phyloP scores from a whole-genome alignment of 306 rosid genomes.

The Trichosanthes truncata region DNA sequence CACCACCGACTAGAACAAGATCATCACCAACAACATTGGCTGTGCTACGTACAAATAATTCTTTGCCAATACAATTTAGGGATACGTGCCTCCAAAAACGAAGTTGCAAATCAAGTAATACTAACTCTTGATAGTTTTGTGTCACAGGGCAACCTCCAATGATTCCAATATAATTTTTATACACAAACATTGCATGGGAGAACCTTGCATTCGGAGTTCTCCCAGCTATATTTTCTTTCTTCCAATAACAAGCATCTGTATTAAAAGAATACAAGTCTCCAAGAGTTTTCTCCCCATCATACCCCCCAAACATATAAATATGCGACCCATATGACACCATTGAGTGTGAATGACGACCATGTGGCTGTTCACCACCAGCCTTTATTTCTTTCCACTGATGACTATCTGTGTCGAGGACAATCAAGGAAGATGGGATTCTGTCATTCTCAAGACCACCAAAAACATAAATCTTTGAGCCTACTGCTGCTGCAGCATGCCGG shows the following conservation, averaged over 20 bases:
- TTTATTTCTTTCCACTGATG: slow-evolving; percentile 56
- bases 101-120: slow-evolving; percentile 62
- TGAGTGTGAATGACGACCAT: slow-evolving; percentile 86
- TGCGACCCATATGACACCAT: slow-evolving; percentile 67
- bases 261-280: slow-evolving; percentile 73
- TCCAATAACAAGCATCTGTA: slow-evolving; percentile 55
- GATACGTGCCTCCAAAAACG: slow-evolving; percentile 54
- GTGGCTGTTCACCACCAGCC: slow-evolving; percentile 54
- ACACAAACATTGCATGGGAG: slow-evolving; percentile 81
- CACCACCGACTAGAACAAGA: slow-evolving; percentile 80
- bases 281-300: slow-evolving; percentile 67
- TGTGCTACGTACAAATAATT: slow-evolving; percentile 86
- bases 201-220: slow-evolving; percentile 82
- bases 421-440: slow-evolving; percentile 50
- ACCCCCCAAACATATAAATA: slow-evolving; percentile 72
- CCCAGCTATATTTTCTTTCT: slow-evolving; percentile 52
- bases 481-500: slow-evolving; percentile 78
- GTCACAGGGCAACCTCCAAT: slow-evolving; percentile 89
- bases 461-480: slow-evolving; percentile 65
- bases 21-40: slow-evolving; percentile 56
- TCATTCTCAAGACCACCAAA: slow-evolving; percentile 87
- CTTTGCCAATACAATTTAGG: slow-evolving; percentile 49
- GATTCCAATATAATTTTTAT: slow-evolving; percentile 58
- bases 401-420: slow-evolving; percentile 46
- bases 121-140: slow-evolving; percentile 64